Base-by-base conservation (phyloP, 768 basidiomycete genomes). In the Candolleomyces eurysporus region DNA sequence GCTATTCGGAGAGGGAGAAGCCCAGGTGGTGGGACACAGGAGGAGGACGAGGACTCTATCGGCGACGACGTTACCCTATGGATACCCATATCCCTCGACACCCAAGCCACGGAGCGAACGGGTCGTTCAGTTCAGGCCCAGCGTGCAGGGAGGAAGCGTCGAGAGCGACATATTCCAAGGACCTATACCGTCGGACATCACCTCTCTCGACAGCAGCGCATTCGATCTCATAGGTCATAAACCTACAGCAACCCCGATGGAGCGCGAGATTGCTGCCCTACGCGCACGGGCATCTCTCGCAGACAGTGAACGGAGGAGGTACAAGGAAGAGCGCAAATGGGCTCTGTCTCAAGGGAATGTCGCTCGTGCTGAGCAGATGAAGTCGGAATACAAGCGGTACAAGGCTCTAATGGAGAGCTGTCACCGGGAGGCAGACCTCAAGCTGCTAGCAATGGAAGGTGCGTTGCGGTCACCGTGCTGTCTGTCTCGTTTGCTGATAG, bases 311-410 rank as follows among this genome's bases (percentile, higher is more conserved):
- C 84, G 90, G 19, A 82, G 92, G 45, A 81, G 91, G 58, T 90
- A 86, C 76, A 90, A 87, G 76, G 92, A 94, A 73, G 92, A 94
- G 73, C 82, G 85, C 65, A 91, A 92, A 71, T 94, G 92, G 92
- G 92, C 92, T 0, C 70, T 88, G 43, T 89, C 89, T 19, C 86
- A 89, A 69, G 91, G 91, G 0, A 92, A 94, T 69, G 62, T 76
- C 48, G 86, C 90, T 9, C 83, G 91, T 50, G 91, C 91, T 32
- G 77, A 81, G 30, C 87, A 94, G 76, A 85, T 93, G 80, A 86
- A 86, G 67, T 92, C 90, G 87, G 89, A 92, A 72, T 89, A 92
- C 61, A 89, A 89, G 76, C 83, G 87, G 19, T 93, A 91, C 73
- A 85, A 88, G 39, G 84, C 87, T 31, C 76, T 94, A 59, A 90